Evolutionary conservation across 352 stramenopile species (phyloP), one percentile per base, ranked within the genome.

Genomic region (Blastocystis sp.): DNA sequence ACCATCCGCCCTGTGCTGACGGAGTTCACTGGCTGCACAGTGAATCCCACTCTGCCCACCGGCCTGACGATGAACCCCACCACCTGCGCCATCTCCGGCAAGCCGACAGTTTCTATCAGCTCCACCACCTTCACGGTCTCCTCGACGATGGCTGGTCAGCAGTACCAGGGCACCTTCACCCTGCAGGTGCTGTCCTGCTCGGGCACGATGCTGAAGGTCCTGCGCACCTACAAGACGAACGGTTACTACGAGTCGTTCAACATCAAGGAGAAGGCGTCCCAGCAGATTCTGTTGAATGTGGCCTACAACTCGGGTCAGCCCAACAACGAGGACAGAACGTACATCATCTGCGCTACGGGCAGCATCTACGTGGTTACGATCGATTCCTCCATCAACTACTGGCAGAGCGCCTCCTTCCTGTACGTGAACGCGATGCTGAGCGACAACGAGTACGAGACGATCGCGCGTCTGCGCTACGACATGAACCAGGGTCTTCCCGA

Each of bases 51-150:
- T 1, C 53, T 61, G 10, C 53, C 53, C 19, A 21, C 10, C 10
- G 71, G 71, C 23, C 23, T 81, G 48, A 52, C 71, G 19, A 17
- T 81, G 21, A 53, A 81, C 43, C 2, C 71, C 17, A 38, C 10
- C 28, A 65, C 71, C 38, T 81, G 71, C 53, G 45, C 71, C 19
- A 62, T 81, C 28, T 53, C 40, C 23, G 71, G 71, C 34, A 66
- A 48, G 23, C 41, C 71, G 17, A 21, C 11, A 14, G 71, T 40
- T 5, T 38, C 53, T n/a, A 41, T 67, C 48, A 53, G 66, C 45
- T 21, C 21, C 2, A 66, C 43, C 23, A 81, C 71, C 2, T 14
- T 81, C 17, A 62, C 9, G 28, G 66, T 81, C 19, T 53, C 11
- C 5, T 38, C 40, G 10, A 5, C 7, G 5, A 45, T 81, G n/a